These are phyloP conservation scores for Cicer bijugum DNA, from an alignment of 306 rosid species.

Conservation along the genomic window DNA sequence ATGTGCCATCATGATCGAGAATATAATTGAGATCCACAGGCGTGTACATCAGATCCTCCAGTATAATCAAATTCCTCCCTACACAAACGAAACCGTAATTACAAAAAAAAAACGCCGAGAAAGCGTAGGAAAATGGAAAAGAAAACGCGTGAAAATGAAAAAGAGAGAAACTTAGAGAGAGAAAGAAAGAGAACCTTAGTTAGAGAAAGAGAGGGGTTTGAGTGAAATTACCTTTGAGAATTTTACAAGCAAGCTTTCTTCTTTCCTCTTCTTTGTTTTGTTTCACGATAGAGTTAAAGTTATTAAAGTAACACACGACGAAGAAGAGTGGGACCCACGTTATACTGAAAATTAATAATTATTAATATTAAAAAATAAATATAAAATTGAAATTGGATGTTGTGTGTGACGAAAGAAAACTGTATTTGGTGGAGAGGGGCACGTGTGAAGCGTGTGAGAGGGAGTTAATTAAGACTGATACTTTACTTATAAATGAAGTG, in stretches of 20 bases:
- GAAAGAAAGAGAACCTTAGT: constrained; percentile 45
- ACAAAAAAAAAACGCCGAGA: constrained; percentile 30
- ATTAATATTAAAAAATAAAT: background rate
- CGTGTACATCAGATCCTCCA: constrained; percentile 86
- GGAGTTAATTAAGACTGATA: background rate
- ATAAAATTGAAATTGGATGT: too few species aligned
- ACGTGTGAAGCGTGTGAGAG: constrained; percentile 24
- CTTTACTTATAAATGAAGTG: background rate
- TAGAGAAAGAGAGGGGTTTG: constrained; percentile 38
- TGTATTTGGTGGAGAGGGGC: background rate
- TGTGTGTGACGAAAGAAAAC: background rate
- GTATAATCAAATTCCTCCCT: constrained; percentile 51
- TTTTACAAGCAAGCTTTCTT: constrained; percentile 28
- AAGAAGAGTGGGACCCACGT: constrained; percentile 42
- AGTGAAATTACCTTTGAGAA: constrained; percentile 38
- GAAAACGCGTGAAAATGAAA: constrained; percentile 17
- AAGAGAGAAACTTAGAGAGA: background rate
- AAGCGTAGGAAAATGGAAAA: constrained; percentile 31
- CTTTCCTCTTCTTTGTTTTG: background rate
- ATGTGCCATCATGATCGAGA: constrained; percentile 87
- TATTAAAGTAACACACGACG: background rate
- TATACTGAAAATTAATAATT: background rate
- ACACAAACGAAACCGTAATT: constrained; percentile 29
- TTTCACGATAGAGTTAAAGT: constrained; percentile 19
- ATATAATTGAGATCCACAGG: constrained; percentile 77